Base-by-base conservation (phyloP, 2,329 filamentous ascomycete species). In the Grosmannia huntii region DNA sequence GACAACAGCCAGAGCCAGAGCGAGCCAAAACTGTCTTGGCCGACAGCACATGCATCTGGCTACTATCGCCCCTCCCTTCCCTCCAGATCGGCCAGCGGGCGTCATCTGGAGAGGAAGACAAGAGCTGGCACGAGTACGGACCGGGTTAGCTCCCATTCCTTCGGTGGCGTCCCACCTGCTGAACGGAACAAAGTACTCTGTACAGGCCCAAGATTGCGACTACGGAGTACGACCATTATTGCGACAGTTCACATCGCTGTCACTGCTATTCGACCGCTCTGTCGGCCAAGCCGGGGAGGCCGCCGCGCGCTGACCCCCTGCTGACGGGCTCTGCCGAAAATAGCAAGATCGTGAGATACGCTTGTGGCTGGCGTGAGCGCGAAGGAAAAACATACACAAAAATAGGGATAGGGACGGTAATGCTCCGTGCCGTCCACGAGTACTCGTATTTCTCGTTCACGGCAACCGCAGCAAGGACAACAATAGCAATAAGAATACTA, bases 271-370 rank as follows among this genome's bases (percentile, higher is more conserved):
- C 38, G 38, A 16, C 38, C 7, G 33, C 33, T 36, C 33, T 38
- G 36, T 53, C 48, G 25, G 48, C 16, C 48, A 50, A 25, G 23
- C 48, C 48, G 48, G 48, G 48, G 48, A 50, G 48, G 48, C 48
- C 25, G 48, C 25, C 48, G 48, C 48, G 25, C 25, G 48, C 48
- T 50, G 48, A 28, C 48, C 48, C 53, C 53, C 53, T 55, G 53
- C 38, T 55, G 53, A 55, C 53, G 53, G 53, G 38, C 38, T 55
- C 53, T 55, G 38, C 53, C 53, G 53, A 55, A 53, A 57, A 48
- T 55, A 38, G 49, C 52, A 55, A 53, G 16, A 53, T 28, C 19
- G 53, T 57, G n/a, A 56, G 19, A 28, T 46, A 41, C 14, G 27
- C 25, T 28, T 53, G 33, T 41, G 16, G 21, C 33, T 41, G 52